Conservation (phyloP, 2,329 filamentous ascomycete genomes). For the Thyridium curvatum region DNA sequence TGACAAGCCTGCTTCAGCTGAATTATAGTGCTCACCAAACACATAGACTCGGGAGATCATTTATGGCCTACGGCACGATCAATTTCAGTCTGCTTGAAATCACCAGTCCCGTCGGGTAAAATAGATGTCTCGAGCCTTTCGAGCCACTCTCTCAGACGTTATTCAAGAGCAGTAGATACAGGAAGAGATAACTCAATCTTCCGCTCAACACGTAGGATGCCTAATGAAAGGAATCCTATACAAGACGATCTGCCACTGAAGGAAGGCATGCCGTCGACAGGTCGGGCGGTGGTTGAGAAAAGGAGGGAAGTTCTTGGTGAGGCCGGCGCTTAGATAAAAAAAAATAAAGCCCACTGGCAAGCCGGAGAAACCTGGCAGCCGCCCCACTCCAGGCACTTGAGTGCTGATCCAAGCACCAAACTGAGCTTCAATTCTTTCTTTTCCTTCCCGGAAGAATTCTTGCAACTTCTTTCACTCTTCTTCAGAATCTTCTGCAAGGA, state of each 20-base stretch:
- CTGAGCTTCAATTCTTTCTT: conserved; percentile 6
- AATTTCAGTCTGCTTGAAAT: too few relatives aligned
- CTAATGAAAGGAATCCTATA: conserved; percentile 47
- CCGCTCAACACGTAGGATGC: conserved; percentile 49
- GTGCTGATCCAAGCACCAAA: neutral
- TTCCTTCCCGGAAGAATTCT: conserved; percentile 2
- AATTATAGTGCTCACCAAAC: too few relatives aligned
- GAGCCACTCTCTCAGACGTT: conserved; percentile 73
- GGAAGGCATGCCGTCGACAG: conserved; percentile 23
- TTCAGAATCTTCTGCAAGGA: conserved; percentile 2
- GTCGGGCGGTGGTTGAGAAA: conserved; percentile 31
- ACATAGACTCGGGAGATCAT: too few relatives aligned
- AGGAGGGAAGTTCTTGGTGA: conserved; percentile 19
- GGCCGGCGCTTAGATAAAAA: neutral
- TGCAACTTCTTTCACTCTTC: conserved; percentile 6
- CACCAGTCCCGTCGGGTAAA: too few relatives aligned
- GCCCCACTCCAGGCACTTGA: too few relatives aligned
- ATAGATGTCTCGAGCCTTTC: conserved; percentile 67
- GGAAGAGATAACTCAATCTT: conserved; percentile 56
- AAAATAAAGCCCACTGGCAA: neutral
- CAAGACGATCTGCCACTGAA: conserved; percentile 22
- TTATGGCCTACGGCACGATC: too few relatives aligned
- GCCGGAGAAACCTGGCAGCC: neutral
- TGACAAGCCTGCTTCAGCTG: too few relatives aligned
- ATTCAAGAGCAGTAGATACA: conserved; percentile 88